Evolutionary conservation across 164 flowering plant species (phyloP).

Genomic region (Santalum album): DNA sequence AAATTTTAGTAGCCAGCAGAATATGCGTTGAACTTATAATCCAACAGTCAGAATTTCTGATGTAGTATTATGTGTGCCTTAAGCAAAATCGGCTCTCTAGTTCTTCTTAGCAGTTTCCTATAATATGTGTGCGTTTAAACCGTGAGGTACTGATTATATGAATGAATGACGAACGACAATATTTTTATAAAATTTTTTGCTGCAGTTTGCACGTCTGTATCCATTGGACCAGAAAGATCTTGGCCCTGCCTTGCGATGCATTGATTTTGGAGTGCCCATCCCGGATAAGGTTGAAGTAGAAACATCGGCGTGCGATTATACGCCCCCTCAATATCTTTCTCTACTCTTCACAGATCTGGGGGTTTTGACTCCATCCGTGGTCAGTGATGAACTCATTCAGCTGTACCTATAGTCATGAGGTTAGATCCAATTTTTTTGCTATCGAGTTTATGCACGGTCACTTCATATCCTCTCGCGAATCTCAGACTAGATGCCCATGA

Average conservation of each 20-base stretch:
- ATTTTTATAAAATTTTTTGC: background rate
- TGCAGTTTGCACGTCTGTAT: constrained; percentile 94
- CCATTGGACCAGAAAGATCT: constrained; percentile 94
- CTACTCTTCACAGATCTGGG: constrained; percentile 94
- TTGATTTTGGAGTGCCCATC: constrained; percentile 91
- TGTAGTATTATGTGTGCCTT: too few relatives aligned
- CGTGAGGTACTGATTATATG: too few relatives aligned
- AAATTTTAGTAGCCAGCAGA: too few relatives aligned
- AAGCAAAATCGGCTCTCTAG: too few relatives aligned
- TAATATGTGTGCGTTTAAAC: too few relatives aligned
- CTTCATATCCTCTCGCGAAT: too few relatives aligned
- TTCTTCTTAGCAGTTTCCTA: too few relatives aligned
- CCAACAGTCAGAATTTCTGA: too few relatives aligned
- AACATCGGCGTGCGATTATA: constrained; percentile 90
- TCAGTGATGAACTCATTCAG: constrained; percentile 95
- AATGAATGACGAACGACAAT: too few relatives aligned
- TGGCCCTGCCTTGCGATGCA: constrained; percentile 79
- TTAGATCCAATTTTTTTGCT: background rate
- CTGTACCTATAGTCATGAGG: constrained; percentile 53
- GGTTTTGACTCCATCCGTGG: constrained; percentile 90
- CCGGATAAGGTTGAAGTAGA: constrained; percentile 90
- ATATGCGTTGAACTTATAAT: too few relatives aligned
- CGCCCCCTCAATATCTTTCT: constrained; percentile 93
- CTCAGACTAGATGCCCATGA: background rate
- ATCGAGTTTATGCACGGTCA: too few relatives aligned